These are phyloP conservation scores for Colletotrichum cuscutae DNA, from an alignment of 2,329 filamentous ascomycete species.

Conservation along the genomic window DNA sequence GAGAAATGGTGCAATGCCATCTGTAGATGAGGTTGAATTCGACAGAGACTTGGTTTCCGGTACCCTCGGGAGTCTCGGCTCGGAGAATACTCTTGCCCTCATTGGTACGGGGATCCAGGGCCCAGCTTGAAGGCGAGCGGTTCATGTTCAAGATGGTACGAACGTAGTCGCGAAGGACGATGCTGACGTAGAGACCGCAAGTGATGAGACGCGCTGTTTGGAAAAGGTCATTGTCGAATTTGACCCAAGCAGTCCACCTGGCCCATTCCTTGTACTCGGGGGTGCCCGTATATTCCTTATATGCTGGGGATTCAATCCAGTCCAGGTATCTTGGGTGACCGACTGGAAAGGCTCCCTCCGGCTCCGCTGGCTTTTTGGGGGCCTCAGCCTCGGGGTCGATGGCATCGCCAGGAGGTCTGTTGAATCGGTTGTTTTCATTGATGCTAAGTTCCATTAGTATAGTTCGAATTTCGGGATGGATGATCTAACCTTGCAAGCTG, in stretches of 20 bases:
- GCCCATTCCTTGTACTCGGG: too few species aligned
- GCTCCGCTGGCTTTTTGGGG: slow-evolving; percentile 40
- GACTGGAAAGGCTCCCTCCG: neutral
- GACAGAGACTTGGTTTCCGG: slow-evolving; percentile 47
- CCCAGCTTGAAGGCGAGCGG: slow-evolving; percentile 43
- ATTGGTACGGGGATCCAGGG: slow-evolving; percentile 60
- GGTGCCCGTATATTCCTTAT: neutral
- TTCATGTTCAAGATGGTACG: slow-evolving; percentile 59
- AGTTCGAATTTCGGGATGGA: slow-evolving; percentile 23
- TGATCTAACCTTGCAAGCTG: slow-evolving; percentile 33
- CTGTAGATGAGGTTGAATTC: slow-evolving; percentile 50
- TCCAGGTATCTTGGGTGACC: too few species aligned
- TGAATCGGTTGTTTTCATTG: slow-evolving; percentile 54
- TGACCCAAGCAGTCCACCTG: slow-evolving; percentile 42
- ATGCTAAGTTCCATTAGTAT: slow-evolving; percentile 40
- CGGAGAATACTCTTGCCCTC: slow-evolving; percentile 41
- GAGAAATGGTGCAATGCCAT: slow-evolving; percentile 45
- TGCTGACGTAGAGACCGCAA: slow-evolving; percentile 67
- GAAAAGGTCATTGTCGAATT: slow-evolving; percentile 52
- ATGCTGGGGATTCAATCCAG: neutral
- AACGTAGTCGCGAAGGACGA: slow-evolving; percentile 52
- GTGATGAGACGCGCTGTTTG: slow-evolving; percentile 56
- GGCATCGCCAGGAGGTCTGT: slow-evolving; percentile 29
- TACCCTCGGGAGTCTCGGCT: slow-evolving; percentile 43
- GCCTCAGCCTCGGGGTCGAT: neutral